A percentile compares a stretch with the other conserved stretches of the same genome.
These are phyloP conservation scores for Flammula alnicola DNA, from an alignment of 1,284 basidiomycete genomes.

Conservation along the genomic window DNA sequence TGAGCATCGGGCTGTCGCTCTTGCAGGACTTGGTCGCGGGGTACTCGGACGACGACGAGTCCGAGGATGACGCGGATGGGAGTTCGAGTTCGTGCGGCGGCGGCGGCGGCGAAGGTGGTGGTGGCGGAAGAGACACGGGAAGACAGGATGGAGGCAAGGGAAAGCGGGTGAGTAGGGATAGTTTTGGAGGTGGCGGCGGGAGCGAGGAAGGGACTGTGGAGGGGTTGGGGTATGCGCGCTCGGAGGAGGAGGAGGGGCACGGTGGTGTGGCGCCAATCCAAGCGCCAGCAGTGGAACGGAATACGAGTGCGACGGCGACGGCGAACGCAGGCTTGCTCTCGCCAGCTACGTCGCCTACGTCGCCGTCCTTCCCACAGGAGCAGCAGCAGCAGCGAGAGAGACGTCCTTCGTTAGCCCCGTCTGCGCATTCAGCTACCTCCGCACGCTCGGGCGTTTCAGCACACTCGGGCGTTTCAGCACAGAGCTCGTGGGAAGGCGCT, in stretches of 20 bases:
- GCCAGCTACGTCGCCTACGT: conserved; percentile 25
- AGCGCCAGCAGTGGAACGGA: not conserved
- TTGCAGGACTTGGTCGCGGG: conserved; percentile 46
- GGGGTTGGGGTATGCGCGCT: conserved; percentile 26
- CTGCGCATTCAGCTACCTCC: conserved; percentile 23
- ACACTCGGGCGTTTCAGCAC: conserved; percentile 22
- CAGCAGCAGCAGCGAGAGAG: conserved; percentile 18
- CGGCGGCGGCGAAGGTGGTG: too few species aligned
- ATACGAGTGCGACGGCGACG: not conserved
- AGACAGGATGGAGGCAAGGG: conserved; percentile 1
- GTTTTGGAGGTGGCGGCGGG: not conserved
- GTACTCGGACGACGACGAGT: conserved; percentile 32
- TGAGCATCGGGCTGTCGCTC: conserved; percentile 63
- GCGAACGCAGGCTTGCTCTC: conserved; percentile 1
- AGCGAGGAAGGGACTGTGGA: conserved; percentile 27
- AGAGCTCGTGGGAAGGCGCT: conserved; percentile 57
- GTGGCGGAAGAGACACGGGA: not conserved
- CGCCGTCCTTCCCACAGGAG: conserved; percentile 6
- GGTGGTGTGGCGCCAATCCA: too few species aligned
- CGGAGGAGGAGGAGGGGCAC: conserved; percentile 19
- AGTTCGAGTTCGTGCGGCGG: conserved; percentile 4
- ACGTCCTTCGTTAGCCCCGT: conserved; percentile 31
- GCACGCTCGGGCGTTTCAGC: conserved; percentile 22
- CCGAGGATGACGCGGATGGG: conserved; percentile 17
- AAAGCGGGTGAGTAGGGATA: conserved; percentile 10